Conservation (phyloP, 495 filamentous ascomycete genomes). For the Penicillium atrosanguineum region DNA sequence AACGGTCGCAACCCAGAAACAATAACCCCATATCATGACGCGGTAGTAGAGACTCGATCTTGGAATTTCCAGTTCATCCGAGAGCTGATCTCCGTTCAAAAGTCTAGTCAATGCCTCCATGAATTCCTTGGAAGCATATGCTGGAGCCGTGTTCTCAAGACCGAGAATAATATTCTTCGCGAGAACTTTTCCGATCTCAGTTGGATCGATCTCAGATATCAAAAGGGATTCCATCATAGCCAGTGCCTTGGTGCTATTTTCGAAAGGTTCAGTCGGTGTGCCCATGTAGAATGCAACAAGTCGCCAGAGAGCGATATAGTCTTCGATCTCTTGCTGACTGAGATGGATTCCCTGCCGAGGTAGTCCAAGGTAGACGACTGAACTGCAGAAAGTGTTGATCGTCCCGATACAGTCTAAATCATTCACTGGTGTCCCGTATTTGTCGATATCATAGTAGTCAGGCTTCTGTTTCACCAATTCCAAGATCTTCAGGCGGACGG, state of each 20-base stretch:
- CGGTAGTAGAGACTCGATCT: conserved; percentile 55
- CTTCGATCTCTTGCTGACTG: conserved; percentile 56
- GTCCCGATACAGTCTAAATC: conserved; percentile 73
- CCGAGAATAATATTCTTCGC: conserved; percentile 73
- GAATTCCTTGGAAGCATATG: conserved; percentile 59
- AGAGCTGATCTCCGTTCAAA: conserved; percentile 64
- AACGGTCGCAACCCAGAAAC: conserved; percentile 57
- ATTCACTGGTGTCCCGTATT: conserved; percentile 67
- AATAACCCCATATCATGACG: conserved; percentile 64
- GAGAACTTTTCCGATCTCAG: conserved; percentile 55
- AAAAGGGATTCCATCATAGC: conserved; percentile 64
- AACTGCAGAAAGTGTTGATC: conserved; percentile 64
- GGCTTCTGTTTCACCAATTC: conserved; percentile 52
- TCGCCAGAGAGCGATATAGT: conserved; percentile 76
- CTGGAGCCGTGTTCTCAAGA: conserved; percentile 60
- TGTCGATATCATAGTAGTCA: conserved; percentile 59
- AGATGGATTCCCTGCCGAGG: conserved; percentile 72
- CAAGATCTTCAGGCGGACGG: conserved; percentile 65
- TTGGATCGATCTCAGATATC: conserved; percentile 61
- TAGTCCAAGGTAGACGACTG: conserved; percentile 64
- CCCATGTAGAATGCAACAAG: conserved; percentile 72
- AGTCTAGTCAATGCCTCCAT: conserved; percentile 64
- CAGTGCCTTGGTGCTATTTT: conserved; percentile 51
- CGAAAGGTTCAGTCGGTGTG: conserved; percentile 57
- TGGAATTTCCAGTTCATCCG: conserved; percentile 58